phyloP scores from a whole-genome alignment of 805 yeast species.

The Hanseniaspora guilliermondii region DNA sequence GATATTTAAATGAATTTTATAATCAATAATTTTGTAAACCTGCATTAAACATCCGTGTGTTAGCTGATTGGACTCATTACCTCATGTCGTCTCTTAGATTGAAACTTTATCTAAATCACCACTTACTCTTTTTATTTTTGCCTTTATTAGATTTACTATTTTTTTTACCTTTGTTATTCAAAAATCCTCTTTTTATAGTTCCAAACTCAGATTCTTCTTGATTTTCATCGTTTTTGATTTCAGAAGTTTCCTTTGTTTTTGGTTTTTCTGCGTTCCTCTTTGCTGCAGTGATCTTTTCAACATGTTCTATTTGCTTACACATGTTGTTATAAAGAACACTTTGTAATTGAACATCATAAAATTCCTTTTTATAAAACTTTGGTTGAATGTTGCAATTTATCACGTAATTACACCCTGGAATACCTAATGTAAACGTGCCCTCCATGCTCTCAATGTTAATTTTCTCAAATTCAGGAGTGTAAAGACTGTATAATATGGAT shows the following conservation, averaged over 20 bases:
- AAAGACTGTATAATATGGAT: slow-evolving; percentile 52
- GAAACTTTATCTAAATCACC: not conserved
- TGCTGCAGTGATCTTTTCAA: slow-evolving; percentile 63
- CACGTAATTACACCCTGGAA: slow-evolving; percentile 55
- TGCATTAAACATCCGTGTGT: too few relatives aligned
- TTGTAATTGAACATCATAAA: slow-evolving; percentile 49
- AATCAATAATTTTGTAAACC: too few relatives aligned
- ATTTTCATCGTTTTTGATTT: not conserved
- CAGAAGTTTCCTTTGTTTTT: not conserved
- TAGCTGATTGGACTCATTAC: too few relatives aligned
- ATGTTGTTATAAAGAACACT: slow-evolving; percentile 49
- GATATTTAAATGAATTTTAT: too few relatives aligned
- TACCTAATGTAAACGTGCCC: slow-evolving; percentile 19
- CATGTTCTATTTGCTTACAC: slow-evolving; percentile 38
- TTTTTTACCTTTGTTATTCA: not conserved
- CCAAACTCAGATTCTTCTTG: not conserved
- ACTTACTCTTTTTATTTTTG: not conserved
- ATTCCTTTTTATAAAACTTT: slow-evolving; percentile 51
- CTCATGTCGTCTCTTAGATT: too few relatives aligned
- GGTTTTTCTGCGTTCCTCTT: slow-evolving; percentile 40
- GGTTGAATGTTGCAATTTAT: slow-evolving; percentile 20
- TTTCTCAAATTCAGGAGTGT: slow-evolving; percentile 56
- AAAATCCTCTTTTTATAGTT: not conserved
- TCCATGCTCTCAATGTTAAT: slow-evolving; percentile 46
- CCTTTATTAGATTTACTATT: not conserved